Conservation (phyloP, 2,329 filamentous ascomycete genomes). For the Penicillium sp. region DNA sequence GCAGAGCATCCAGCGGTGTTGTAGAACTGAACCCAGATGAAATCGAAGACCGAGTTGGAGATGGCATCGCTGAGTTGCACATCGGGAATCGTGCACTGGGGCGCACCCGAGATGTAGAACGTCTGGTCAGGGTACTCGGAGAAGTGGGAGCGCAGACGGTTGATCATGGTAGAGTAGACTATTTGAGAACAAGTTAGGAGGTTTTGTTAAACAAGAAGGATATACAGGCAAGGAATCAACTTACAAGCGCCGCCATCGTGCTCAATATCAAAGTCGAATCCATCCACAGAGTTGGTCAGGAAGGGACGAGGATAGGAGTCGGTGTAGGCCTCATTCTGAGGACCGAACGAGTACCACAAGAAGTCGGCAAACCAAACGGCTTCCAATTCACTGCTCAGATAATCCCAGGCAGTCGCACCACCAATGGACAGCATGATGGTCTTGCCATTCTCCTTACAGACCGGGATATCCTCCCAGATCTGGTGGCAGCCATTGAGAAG, state of each 20-base stretch:
- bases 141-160: conserved; percentile 53
- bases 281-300: conserved; percentile 54
- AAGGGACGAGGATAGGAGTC: conserved; percentile 54
- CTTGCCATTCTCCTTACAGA: conserved; percentile 51
- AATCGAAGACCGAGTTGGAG: conserved; percentile 55
- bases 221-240: neutral
- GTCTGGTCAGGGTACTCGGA: conserved; percentile 37
- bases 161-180: conserved; percentile 57
- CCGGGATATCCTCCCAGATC: conserved; percentile 51
- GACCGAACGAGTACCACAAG: conserved; percentile 59
- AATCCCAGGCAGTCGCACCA: conserved; percentile 52
- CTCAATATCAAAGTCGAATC: conserved; percentile 60
- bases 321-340: conserved; percentile 40
- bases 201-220: neutral
- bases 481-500: conserved; percentile 53
- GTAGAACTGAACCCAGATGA: conserved; percentile 63
- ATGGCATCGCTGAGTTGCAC: conserved; percentile 55
- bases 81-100: conserved; percentile 60
- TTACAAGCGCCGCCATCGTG: conserved; percentile 40
- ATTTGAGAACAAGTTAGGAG: conserved; percentile 4
- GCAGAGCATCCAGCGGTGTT: conserved; percentile 61
- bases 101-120: conserved; percentile 61
- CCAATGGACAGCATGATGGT: conserved; percentile 57
- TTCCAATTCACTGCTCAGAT: conserved; percentile 48
- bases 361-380: conserved; percentile 57